Evolutionary conservation across 352 stramenopile genomes (phyloP).

Genomic region (Pythium rishiriense): DNA sequence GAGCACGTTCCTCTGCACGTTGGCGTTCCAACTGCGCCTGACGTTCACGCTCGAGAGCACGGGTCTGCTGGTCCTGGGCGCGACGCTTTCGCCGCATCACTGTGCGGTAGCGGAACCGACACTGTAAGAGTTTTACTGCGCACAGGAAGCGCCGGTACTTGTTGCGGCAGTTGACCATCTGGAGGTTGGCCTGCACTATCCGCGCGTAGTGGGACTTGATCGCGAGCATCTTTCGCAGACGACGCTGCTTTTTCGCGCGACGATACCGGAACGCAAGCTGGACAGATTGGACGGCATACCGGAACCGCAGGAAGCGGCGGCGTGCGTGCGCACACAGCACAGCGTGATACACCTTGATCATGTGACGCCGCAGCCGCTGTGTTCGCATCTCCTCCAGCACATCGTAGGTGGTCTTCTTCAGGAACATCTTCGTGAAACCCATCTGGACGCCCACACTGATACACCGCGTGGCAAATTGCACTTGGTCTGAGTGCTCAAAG

Average conservation of each 20-base stretch:
- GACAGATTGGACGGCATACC: slow-evolving; percentile 49
- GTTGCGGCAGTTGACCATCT: slow-evolving; percentile 50
- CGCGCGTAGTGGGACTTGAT: slow-evolving; percentile 43
- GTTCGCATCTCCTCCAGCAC: slow-evolving; percentile 90
- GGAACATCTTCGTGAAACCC: slow-evolving; percentile 95
- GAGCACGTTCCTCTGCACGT: slow-evolving; percentile 16
- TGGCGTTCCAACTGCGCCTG: slow-evolving; percentile 16
- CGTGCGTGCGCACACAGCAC: slow-evolving; percentile 64
- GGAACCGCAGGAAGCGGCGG: slow-evolving; percentile 55
- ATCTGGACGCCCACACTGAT: slow-evolving; percentile 86
- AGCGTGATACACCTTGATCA: slow-evolving; percentile 73
- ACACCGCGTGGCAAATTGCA: slow-evolving; percentile 60
- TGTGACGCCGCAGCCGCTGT: slow-evolving; percentile 62
- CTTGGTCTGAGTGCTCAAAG: slow-evolving; percentile 69
- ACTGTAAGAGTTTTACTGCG: slow-evolving; percentile 69
- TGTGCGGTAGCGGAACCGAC: slow-evolving; percentile 59
- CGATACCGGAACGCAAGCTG: slow-evolving; percentile 69
- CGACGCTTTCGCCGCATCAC: slow-evolving; percentile 26
- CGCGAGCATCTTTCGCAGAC: slow-evolving; percentile 36
- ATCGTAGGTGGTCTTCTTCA: slow-evolving; percentile 90
- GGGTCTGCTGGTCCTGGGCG: slow-evolving; percentile 23
- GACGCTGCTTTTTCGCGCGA: slow-evolving; percentile 34
- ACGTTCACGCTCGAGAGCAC: slow-evolving; percentile 11
- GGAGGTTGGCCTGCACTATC: slow-evolving; percentile 58
- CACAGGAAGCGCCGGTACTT: slow-evolving; percentile 53